Percentiles rank a stretch among this genome's conserved stretches.
Evolutionary conservation across 2,329 filamentous ascomycete species (phyloP).

Genomic region (Colletotrichum orchidophilum): DNA sequence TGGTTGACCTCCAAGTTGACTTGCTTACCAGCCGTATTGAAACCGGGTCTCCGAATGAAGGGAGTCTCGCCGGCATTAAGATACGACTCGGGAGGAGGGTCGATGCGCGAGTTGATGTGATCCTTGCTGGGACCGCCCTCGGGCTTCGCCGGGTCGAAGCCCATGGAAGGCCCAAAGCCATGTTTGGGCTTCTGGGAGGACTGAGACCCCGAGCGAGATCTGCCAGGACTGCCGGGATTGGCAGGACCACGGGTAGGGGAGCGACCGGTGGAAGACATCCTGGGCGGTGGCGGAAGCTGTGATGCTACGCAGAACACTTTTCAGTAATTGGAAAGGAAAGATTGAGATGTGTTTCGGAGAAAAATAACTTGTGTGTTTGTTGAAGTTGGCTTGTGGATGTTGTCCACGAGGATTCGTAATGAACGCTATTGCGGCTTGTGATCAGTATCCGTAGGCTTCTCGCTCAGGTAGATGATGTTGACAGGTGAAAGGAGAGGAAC

Average conservation of each 20-base stretch:
- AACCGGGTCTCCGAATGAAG: constrained; percentile 59
- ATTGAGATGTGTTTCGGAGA: background rate
- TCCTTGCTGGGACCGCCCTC: constrained; percentile 37
- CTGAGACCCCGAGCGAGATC: constrained; percentile 20
- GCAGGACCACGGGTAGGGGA: constrained; percentile 5
- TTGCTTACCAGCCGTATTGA: constrained; percentile 66
- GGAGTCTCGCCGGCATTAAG: constrained; percentile 41
- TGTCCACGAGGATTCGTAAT: too few relatives aligned
- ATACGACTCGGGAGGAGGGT: constrained; percentile 68
- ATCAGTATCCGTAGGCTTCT: background rate
- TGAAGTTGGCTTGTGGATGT: background rate
- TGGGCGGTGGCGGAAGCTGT: background rate
- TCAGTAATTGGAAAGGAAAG: too few relatives aligned
- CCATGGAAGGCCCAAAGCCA: constrained; percentile 39
- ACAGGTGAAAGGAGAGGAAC: background rate
- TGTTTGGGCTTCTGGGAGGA: background rate
- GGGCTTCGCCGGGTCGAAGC: constrained; percentile 55
- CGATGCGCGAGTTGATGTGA: constrained; percentile 59
- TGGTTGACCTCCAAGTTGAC: constrained; percentile 75
- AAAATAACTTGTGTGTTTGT: background rate
- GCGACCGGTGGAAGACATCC: constrained; percentile 10
- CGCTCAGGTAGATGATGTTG: background rate
- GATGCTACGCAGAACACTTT: background rate
- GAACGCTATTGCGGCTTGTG: background rate
- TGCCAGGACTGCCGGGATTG: background rate